These are phyloP conservation scores for Mycena floridula DNA, from an alignment of 768 basidiomycete genomes.

Conservation along the genomic window DNA sequence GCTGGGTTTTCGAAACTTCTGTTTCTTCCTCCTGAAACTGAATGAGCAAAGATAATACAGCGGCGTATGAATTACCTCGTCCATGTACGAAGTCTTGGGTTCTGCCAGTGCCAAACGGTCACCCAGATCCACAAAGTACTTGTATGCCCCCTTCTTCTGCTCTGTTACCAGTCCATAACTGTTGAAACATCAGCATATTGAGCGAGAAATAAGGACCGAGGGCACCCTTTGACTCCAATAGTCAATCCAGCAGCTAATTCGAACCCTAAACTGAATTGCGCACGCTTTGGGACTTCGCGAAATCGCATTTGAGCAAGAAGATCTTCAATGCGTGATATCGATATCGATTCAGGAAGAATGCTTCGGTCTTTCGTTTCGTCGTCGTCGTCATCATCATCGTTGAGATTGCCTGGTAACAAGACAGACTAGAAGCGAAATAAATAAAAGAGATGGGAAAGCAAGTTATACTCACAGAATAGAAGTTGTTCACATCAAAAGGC, in stretches of 20 bases:
- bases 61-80: slow-evolving; percentile 48
- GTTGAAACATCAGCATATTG: slow-evolving; percentile 6
- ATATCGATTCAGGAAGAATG: slow-evolving; percentile 62
- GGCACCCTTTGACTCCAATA: slow-evolving; percentile 78
- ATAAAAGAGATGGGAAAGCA: neutral
- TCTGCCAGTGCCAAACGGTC: slow-evolving; percentile 73
- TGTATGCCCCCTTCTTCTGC: slow-evolving; percentile 78
- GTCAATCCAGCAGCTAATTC: slow-evolving; percentile 66
- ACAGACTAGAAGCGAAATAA: slow-evolving; percentile 40
- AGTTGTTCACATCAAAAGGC: slow-evolving; percentile 66
- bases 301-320: slow-evolving; percentile 76
- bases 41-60: neutral
- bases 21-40: slow-evolving; percentile 34
- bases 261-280: slow-evolving; percentile 77
- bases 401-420: slow-evolving; percentile 45
- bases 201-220: neutral
- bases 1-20: slow-evolving; percentile 37
- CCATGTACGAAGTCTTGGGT: slow-evolving; percentile 66
- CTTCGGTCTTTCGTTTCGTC: slow-evolving; percentile 30
- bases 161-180: slow-evolving; percentile 89
- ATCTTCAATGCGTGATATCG: slow-evolving; percentile 73
- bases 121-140: slow-evolving; percentile 77
- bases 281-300: slow-evolving; percentile 77
- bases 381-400: slow-evolving; percentile 51
- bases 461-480: slow-evolving; percentile 68